These are phyloP conservation scores for Blakeslea trispora DNA, from an alignment of 371 early-diverging fungal genomes.

Conservation along the genomic window DNA sequence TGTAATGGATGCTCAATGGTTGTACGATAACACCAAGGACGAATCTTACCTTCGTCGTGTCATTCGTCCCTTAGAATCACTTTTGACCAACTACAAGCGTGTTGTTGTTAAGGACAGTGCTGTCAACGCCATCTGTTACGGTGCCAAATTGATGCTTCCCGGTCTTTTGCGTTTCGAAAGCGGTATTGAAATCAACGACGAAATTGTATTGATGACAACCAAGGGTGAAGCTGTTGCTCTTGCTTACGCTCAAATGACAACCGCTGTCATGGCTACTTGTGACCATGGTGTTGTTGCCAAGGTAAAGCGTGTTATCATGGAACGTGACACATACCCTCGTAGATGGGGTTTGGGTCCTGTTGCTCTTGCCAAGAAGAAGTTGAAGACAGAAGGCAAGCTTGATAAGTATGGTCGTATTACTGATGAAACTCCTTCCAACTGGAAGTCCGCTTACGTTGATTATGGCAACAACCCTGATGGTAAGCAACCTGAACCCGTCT, in stretches of 20 bases:
- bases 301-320: conserved; percentile 99
- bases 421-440: conserved; percentile 78
- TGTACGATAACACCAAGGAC: conserved; percentile 95
- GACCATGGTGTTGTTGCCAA: conserved; percentile 97
- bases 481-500: conserved; percentile 35
- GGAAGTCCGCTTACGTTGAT: conserved; percentile 78
- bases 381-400: conserved; percentile 95
- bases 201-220: conserved; percentile 98
- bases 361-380: conserved; percentile 95
- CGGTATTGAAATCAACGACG: conserved; percentile 94
- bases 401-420: conserved; percentile 94
- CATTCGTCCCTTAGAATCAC: conserved; percentile 96
- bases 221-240: conserved; percentile 99
- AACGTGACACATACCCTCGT: conserved; percentile 98
- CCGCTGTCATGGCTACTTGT: conserved; percentile 83
- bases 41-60: conserved; percentile 90
- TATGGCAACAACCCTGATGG: conserved; percentile 60
- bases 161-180: conserved; percentile 98
- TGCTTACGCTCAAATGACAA: conserved; percentile 95
- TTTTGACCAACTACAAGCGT: conserved; percentile 95
- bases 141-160: conserved; percentile 98
- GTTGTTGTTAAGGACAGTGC: conserved; percentile 99
- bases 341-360: conserved; percentile 97
- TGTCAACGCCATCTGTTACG: conserved; percentile 99
- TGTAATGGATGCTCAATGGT: conserved; percentile 98